Conservation (phyloP, 2,329 filamentous ascomycete genomes). For the Chalara sp. region DNA sequence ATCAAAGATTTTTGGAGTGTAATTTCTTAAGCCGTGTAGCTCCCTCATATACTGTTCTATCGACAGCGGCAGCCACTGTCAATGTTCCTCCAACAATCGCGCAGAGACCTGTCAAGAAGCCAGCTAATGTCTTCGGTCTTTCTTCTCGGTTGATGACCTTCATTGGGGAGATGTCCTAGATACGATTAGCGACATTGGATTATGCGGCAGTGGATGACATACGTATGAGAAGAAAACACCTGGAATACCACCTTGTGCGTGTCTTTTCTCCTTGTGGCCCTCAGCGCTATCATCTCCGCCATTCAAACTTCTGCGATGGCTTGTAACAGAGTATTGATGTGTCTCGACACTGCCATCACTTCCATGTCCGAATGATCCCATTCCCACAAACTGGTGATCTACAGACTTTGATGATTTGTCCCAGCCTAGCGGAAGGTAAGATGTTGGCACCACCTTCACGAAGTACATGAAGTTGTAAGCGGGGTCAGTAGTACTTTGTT, state of each 20-base stretch:
- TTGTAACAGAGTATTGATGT: slow-evolving; percentile 97
- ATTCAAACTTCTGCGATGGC: slow-evolving; percentile 80
- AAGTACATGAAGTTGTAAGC: slow-evolving; percentile 99
- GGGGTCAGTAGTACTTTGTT: slow-evolving; percentile 71
- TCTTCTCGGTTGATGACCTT: slow-evolving; percentile 97
- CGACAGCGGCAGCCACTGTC: slow-evolving; percentile 89
- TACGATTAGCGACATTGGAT: slow-evolving; percentile 16
- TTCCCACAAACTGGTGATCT: slow-evolving; percentile 48
- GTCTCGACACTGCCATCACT: slow-evolving; percentile 83
- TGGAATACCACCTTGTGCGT: slow-evolving; percentile 86
- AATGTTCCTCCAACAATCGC: slow-evolving; percentile 91
- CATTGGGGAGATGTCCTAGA: slow-evolving; percentile 94
- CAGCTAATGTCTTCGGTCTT: slow-evolving; percentile 79
- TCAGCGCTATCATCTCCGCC: slow-evolving; percentile 82
- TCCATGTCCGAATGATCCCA: slow-evolving; percentile 62
- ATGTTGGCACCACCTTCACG: slow-evolving; percentile 94
- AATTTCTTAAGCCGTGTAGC: slow-evolving; percentile 80
- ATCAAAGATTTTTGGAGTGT: slow-evolving; percentile 54
- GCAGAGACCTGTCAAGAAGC: slow-evolving; percentile 90
- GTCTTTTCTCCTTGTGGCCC: slow-evolving; percentile 85
- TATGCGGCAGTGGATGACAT: slow-evolving; percentile 34
- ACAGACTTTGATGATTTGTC: slow-evolving; percentile 40
- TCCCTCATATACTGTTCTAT: slow-evolving; percentile 88
- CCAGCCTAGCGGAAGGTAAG: slow-evolving; percentile 89
- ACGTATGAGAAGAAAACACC: slow-evolving; percentile 98